These are phyloP conservation scores for Ceratocystiopsis brevicomis DNA, from an alignment of 2,329 filamentous ascomycete genomes.

Conservation along the genomic window DNA sequence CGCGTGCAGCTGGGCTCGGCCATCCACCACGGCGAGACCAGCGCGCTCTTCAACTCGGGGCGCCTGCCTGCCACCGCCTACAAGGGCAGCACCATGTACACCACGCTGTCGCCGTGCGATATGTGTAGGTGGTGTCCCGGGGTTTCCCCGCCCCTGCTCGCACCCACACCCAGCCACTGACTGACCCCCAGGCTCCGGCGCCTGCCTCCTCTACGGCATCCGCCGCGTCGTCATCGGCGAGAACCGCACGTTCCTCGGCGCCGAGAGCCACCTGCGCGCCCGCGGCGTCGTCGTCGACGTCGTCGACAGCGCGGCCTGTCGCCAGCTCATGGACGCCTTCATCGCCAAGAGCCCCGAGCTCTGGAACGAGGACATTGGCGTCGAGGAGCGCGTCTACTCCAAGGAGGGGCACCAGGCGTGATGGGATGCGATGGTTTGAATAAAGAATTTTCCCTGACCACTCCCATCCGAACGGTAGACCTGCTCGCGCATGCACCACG, in stretches of 20 bases:
- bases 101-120: slow-evolving; percentile 59
- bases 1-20: slow-evolving; percentile 53
- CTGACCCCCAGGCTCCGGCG: slow-evolving; percentile 43
- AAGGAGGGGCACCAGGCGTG: slow-evolving; percentile 13
- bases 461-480: no score
- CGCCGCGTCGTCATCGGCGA: slow-evolving; percentile 58
- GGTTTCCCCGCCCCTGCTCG: no score
- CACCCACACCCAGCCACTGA: no score
- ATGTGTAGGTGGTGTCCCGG: slow-evolving; percentile 51
- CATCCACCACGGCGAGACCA: slow-evolving; percentile 42
- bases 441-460: no score
- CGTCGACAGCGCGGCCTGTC: slow-evolving; percentile 44
- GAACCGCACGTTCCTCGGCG: slow-evolving; percentile 56
- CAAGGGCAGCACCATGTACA: slow-evolving; percentile 60
- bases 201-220: slow-evolving; percentile 59
- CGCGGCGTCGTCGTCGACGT: slow-evolving; percentile 58
- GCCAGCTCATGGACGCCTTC: slow-evolving; percentile 51
- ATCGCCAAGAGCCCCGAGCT: slow-evolving; percentile 53
- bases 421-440: no score
- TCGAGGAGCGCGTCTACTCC: slow-evolving; percentile 23
- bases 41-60: slow-evolving; percentile 55
- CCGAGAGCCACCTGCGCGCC: slow-evolving; percentile 48
- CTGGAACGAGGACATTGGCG: slow-evolving; percentile 45
- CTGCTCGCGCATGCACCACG: not conserved
- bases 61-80: slow-evolving; percentile 51